These are phyloP conservation scores for Quercus robur DNA, from an alignment of 306 rosid genomes.

Conservation along the genomic window DNA sequence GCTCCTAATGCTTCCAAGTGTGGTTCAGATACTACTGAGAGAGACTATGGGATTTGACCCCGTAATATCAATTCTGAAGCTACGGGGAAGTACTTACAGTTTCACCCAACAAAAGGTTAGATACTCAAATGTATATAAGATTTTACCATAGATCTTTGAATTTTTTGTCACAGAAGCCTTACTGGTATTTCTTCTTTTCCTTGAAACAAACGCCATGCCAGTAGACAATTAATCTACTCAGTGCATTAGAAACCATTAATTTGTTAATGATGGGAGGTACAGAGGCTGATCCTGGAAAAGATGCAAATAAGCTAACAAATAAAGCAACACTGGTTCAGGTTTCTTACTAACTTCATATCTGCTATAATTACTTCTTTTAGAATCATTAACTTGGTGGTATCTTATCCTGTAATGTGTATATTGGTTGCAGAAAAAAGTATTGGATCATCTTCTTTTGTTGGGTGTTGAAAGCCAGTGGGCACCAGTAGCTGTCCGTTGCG, in stretches of 20 bases:
- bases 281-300: too few relatives aligned
- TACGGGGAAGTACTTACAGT: slow-evolving; percentile 66
- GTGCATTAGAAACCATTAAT: too few relatives aligned
- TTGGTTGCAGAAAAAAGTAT: slow-evolving; percentile 60
- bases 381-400: slow-evolving; percentile 18
- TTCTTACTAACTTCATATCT: slow-evolving; percentile 13
- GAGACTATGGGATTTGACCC: slow-evolving; percentile 90
- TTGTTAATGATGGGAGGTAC: too few relatives aligned
- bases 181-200: slow-evolving; percentile 43
- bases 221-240: slow-evolving; percentile 94
- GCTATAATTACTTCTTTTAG: slow-evolving; percentile 19
- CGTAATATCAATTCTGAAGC: slow-evolving; percentile 68
- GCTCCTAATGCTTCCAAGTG: slow-evolving; percentile 10
- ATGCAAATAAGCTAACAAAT: too few relatives aligned
- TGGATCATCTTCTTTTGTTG: slow-evolving; percentile 80
- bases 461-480: slow-evolving; percentile 96
- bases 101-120: slow-evolving; percentile 96
- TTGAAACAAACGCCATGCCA: slow-evolving; percentile 59
- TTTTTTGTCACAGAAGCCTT: slow-evolving; percentile 29
- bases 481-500: slow-evolving; percentile 78
- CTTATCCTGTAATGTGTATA: slow-evolving; percentile 29
- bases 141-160: background rate
- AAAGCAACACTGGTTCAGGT: too few relatives aligned
- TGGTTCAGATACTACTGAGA: slow-evolving; percentile 71
- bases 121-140: slow-evolving; percentile 33